Evolutionary conservation across 2,329 filamentous ascomycete genomes (phyloP), one percentile per base, ranked within the genome.

Genomic region (Alternaria consortialis): DNA sequence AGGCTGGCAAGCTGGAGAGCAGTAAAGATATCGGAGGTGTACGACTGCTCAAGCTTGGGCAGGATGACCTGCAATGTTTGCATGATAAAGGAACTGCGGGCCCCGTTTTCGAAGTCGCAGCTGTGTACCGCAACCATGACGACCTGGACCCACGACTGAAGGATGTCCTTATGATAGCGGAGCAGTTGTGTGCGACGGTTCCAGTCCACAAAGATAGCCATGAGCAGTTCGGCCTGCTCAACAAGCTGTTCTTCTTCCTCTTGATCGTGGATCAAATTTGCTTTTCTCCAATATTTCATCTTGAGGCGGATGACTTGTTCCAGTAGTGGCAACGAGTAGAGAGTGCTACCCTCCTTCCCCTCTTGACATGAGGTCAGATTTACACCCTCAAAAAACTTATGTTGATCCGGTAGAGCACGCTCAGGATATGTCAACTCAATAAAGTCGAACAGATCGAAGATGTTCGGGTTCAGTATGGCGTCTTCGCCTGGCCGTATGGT

Each of bases 371-470:
- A 81, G 4, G 85, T 84, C 48, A 96, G 80, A 66, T 94, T 88
- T 25, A 96, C 77, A 42, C 89, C 88, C 17, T 82, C 81, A 62
- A 94, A 90, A 62, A 86, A 86, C 40, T 83, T 80, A 20, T 91
- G 80, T 5, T 83, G 76, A 3, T 88, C 87, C 2, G 85, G 77
- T 2, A 84, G 74, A 43, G 80, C 71, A 12, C 78, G 73, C 58
- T 78, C 77, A 1, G 80, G 78, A 39, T 89, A 82, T 48, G 87
- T 84, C 11, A 90, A 78, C 62, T 91, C 89, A 75, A 95, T 86
- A 72, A 98, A 98, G 79, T 99, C 95, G 71, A 97, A 95, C 23
- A 98, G 85, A 66, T 97, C 93, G 72, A 98, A 97, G 7, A 98
- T 86, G 4, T 91, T 93, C 1, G 90, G 86, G 59, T 93, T 91